These are phyloP conservation scores for Vaccinium macrocarpon DNA, from an alignment of 148 eudicot genomes.

Conservation along the genomic window DNA sequence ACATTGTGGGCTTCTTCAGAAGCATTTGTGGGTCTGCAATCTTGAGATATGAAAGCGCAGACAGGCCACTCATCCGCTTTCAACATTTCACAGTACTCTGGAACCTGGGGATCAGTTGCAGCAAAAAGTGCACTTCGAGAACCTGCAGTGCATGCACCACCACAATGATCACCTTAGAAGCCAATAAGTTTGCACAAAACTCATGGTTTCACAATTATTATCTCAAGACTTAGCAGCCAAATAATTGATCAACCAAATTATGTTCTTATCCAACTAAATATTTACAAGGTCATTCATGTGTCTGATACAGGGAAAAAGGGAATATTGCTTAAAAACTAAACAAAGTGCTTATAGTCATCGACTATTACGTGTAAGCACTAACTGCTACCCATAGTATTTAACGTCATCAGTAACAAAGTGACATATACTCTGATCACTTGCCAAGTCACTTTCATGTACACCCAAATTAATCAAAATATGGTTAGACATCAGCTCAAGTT, in stretches of 20 bases:
- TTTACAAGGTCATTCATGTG: background rate
- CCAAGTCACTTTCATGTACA: background rate
- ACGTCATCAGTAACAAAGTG: background rate
- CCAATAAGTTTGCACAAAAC: background rate
- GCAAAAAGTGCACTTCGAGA: conserved; percentile 92
- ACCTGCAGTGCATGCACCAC: conserved; percentile 41
- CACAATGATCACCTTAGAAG: background rate
- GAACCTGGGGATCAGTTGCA: conserved; percentile 92
- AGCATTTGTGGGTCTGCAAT: conserved; percentile 89
- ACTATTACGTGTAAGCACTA: background rate
- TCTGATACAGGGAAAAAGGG: background rate
- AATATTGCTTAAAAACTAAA: background rate
- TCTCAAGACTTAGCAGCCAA: background rate
- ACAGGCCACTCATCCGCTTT: conserved; percentile 94
- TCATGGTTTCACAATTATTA: background rate
- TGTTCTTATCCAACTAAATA: background rate
- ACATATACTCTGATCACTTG: background rate
- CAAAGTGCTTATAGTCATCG: background rate
- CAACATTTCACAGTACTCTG: conserved; percentile 75
- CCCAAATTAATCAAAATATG: background rate
- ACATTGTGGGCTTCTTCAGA: conserved; percentile 86
- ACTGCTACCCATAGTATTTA: background rate
- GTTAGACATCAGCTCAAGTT: background rate
- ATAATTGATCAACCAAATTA: background rate
- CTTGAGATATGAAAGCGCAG: conserved; percentile 78